Evolutionary conservation across 805 yeast species (phyloP), one percentile per base, ranked within the genome.

Genomic region (Millerago galiae): DNA sequence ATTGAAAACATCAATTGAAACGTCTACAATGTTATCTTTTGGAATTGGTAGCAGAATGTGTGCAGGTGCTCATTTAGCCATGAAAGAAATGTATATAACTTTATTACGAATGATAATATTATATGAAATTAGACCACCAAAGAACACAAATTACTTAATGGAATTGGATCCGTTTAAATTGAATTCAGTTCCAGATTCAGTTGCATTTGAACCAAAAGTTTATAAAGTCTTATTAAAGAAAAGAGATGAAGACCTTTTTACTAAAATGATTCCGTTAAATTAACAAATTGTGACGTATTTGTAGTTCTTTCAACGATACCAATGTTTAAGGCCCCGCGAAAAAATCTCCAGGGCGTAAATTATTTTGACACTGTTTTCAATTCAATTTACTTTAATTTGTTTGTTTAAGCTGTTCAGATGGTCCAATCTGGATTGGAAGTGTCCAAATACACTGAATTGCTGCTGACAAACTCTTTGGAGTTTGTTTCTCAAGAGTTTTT

Each of bases 1-100:
- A 12, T 28, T 50, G 31, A 13, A 34, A 35, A 44, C 25, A 5
- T 14, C 29, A 1, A 38, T 46, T 26, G 42, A 52, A 11, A 41
- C 41, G 13, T 36, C 52, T n/a, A 40, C 47, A 33, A 48, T 80
- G 59, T 64, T 77, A 41, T 52, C 86, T 5, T 79, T 82, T 60
- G 95, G 93, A 1, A 72, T 75, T 15, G 95, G 95, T 0, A 66
- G 81, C 1, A 61, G 95, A 42, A 79, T 72, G 78, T 85, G 95
- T 57, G 70, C 82, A 0, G 95, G 93, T 0, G 71, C 72, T 37
- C 70, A 73, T 41, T 65, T 84, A 38, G 89, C 89, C 0, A 67
- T 70, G 50, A 72, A 76, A 41, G 89, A 84, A 56, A 63, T 84
- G 52, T 85, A 84, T 52, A 66, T 75, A 4, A 56, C 82, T 14